These are phyloP conservation scores for Rosellinia necatrix DNA, from an alignment of 2,329 filamentous ascomycete species.

Conservation along the genomic window DNA sequence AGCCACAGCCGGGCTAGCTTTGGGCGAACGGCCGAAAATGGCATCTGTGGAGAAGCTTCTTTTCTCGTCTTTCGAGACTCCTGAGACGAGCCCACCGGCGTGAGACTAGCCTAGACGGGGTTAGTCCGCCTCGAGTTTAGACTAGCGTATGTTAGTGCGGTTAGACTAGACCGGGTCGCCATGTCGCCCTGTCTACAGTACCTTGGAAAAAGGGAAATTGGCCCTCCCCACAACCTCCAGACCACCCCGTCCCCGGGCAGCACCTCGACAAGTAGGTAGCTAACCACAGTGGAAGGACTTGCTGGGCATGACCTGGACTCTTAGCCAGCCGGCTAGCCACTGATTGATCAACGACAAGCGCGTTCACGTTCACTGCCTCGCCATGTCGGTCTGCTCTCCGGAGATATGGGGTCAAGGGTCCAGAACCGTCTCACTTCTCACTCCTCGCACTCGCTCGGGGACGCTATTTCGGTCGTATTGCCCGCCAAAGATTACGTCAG, in stretches of 20 bases:
- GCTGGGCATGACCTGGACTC: not conserved
- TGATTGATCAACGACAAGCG: not conserved
- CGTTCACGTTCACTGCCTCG: not conserved
- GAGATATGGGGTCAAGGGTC: not conserved
- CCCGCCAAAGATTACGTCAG: conserved; percentile 23
- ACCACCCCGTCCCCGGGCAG: too few species aligned
- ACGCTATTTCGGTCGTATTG: conserved; percentile 21
- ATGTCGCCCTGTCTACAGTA: too few species aligned
- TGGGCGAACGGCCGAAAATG: conserved; percentile 16
- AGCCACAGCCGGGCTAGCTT: not conserved
- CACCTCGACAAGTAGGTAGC: too few species aligned
- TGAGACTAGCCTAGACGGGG: conserved; percentile 20
- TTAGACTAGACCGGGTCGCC: too few species aligned
- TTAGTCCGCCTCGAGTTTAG: not conserved
- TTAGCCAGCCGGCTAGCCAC: not conserved
- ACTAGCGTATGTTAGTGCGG: too few species aligned
- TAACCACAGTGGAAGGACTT: too few species aligned
- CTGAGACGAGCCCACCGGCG: conserved; percentile 8
- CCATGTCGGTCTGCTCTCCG: not conserved
- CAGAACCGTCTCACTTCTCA: not conserved
- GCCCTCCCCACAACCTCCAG: not conserved
- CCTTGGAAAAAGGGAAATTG: conserved; percentile 28
- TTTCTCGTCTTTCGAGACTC: conserved; percentile 10
- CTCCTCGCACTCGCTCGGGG: not conserved
- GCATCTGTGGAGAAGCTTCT: conserved; percentile 27